Base-by-base conservation (phyloP, 768 basidiomycete genomes). In the Phanerochaete carnosa region DNA sequence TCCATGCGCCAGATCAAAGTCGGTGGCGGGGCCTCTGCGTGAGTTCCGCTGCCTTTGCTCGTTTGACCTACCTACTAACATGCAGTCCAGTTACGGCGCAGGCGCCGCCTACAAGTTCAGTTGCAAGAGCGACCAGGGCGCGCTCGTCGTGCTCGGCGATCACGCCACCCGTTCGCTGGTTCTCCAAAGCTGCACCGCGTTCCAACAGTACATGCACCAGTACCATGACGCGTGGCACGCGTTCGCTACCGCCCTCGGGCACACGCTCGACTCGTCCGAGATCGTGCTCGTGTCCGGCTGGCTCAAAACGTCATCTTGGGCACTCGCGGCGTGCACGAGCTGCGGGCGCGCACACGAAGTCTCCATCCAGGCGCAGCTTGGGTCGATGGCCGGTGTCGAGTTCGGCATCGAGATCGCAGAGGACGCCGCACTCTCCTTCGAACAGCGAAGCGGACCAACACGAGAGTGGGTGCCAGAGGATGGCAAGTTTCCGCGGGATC, bases 251-350 rank as follows among this genome's bases (percentile, higher is more conserved):
- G 46, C 26, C 28, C 12, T 28, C 19, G 57, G 57, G 1, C 55
- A 43, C 57, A 35, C 22, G 11, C 9, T 58, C 12, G 45, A 49
- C 45, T 16, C 30, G 9, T 23, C 32, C 26, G 45, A 58, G 25
- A 29, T 57, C n/a, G 25, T 58, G 16, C 45, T 58, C 8, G 57
- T 58, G 5, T 47, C 45, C 2, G 57, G 57, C n/a, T 58, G 46
- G 45, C 19, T 46, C 9, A 58, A 58, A 30, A 58, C 57, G 32
- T 35, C 57, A 8, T n/a, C 25, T 12, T 58, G 57, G 57, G 57
- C 45, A 0, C 45, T 58, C 32, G 57, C 57, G 12, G 57, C 57
- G 6, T 58, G 29, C 46, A 47, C 46, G 28, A 30, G 30, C 57
- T 12, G 4, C 9, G 46, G 57, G 1, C 22, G 30, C 16, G 29